Conservation (phyloP, 257 asterid genomes). For the Solanum appendiculatum region DNA sequence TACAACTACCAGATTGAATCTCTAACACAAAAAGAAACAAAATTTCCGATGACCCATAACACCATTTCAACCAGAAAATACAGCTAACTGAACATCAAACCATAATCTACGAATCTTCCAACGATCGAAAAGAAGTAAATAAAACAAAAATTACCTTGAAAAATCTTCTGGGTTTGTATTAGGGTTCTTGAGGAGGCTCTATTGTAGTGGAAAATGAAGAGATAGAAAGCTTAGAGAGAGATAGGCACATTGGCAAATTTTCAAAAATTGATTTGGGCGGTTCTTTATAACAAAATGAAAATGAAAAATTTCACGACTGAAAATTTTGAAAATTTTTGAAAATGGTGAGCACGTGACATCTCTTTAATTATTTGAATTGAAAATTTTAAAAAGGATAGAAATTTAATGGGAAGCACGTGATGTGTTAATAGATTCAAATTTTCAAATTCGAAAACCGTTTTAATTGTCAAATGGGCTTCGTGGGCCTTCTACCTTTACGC, state of each 20-base stretch:
- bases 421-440: neutral
- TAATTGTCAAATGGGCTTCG: neutral
- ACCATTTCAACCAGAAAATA: neutral
- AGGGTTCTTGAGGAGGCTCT: neutral
- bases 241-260: constrained; percentile 38
- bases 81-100: neutral
- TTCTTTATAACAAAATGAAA: constrained; percentile 12
- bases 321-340: neutral
- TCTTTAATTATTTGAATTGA: neutral
- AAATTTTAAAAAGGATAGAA: neutral
- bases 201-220: neutral
- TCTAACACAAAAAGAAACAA: neutral
- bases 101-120: neutral
- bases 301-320: neutral
- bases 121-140: neutral
- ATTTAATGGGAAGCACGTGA: neutral
- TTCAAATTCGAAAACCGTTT: neutral
- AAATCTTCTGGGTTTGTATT: neutral
- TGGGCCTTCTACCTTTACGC: neutral
- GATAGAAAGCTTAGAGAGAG: constrained; percentile 1
- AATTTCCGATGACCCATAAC: neutral
- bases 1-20: neutral
- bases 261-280: constrained; percentile 46
- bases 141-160: neutral
- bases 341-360: neutral